Percentiles rank a stretch among this genome's conserved stretches.
Evolutionary conservation across 2,329 filamentous ascomycete genomes (phyloP).

Genomic region (Alternaria viburni): DNA sequence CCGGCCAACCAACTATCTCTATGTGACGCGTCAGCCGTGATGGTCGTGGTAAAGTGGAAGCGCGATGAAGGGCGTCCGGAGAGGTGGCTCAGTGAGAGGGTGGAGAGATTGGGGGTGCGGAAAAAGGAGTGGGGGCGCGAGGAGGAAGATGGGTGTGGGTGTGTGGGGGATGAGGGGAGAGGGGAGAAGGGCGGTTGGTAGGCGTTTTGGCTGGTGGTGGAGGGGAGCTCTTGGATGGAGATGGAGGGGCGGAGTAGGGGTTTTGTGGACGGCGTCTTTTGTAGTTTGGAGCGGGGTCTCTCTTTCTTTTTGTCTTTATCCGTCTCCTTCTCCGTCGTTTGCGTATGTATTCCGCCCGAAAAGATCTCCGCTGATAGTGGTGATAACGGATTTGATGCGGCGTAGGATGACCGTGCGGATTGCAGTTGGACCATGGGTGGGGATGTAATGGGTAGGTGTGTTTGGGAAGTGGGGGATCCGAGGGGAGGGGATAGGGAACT

Average conservation of each 20-base stretch:
- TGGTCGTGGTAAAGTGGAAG: constrained; percentile 44
- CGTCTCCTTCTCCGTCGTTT: neutral
- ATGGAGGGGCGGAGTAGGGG: constrained; percentile 9
- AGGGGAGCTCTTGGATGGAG: neutral
- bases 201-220: neutral
- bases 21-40: constrained; percentile 33
- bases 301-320: neutral
- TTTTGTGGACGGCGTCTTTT: constrained; percentile 20
- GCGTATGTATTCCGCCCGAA: neutral
- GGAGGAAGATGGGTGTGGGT: neutral
- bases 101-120: constrained; percentile 25
- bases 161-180: neutral
- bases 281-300: constrained; percentile 5
- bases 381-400: neutral
- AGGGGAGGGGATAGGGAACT: constrained; percentile 21
- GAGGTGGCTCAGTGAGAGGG: constrained; percentile 28
- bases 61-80: constrained; percentile 31
- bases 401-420: neutral
- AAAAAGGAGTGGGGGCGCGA: constrained; percentile 8
- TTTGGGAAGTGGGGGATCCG: constrained; percentile 29
- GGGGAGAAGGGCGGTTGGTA: neutral
- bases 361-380: neutral
- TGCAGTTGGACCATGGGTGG: constrained; percentile 7
- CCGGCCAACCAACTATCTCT: constrained; percentile 62
- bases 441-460: constrained; percentile 14